Percentiles rank a stretch among this genome's conserved stretches.
Evolutionary conservation across 2,329 filamentous ascomycete genomes (phyloP).

Genomic region (Aspergillus tanneri): DNA sequence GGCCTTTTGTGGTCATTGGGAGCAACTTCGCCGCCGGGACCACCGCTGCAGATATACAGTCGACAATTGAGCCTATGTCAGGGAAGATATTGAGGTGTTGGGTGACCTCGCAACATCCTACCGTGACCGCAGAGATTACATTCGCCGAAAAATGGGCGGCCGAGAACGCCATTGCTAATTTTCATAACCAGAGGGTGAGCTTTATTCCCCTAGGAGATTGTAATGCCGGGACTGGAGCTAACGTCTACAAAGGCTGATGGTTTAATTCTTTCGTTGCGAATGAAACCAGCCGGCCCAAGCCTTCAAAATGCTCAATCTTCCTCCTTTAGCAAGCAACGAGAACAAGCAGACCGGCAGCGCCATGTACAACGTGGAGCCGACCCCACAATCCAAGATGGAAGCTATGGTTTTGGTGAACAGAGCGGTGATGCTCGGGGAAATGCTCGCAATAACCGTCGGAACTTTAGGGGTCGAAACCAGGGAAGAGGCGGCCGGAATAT

Average conservation of each 20-base stretch:
- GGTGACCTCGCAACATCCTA: conserved; percentile 53
- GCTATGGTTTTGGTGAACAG: conserved; percentile 37
- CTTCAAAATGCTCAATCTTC: conserved; percentile 12
- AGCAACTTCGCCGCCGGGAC: conserved; percentile 67
- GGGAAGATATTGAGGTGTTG: conserved; percentile 56
- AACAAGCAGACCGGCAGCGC: conserved; percentile 43
- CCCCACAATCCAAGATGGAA: conserved; percentile 39
- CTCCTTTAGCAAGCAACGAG: conserved; percentile 38
- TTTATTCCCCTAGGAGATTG: neutral
- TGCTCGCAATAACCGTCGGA: conserved; percentile 15
- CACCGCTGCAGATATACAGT: conserved; percentile 64
- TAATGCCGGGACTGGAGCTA: conserved; percentile 12
- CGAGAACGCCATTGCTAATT: conserved; percentile 59
- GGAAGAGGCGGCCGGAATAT: conserved; percentile 10
- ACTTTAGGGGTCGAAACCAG: conserved; percentile 15
- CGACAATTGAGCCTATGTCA: conserved; percentile 55
- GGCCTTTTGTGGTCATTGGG: conserved; percentile 58
- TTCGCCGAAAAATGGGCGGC: conserved; percentile 57
- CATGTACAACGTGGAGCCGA: conserved; percentile 36
- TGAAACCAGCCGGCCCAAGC: conserved; percentile 47
- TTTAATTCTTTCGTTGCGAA: conserved; percentile 56
- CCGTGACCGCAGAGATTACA: conserved; percentile 60
- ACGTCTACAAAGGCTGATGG: conserved; percentile 56
- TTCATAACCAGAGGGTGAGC: conserved; percentile 62
- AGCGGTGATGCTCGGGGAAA: conserved; percentile 10